Conservation (phyloP, 305 asterid genomes). For the Coffea humblotiana region DNA sequence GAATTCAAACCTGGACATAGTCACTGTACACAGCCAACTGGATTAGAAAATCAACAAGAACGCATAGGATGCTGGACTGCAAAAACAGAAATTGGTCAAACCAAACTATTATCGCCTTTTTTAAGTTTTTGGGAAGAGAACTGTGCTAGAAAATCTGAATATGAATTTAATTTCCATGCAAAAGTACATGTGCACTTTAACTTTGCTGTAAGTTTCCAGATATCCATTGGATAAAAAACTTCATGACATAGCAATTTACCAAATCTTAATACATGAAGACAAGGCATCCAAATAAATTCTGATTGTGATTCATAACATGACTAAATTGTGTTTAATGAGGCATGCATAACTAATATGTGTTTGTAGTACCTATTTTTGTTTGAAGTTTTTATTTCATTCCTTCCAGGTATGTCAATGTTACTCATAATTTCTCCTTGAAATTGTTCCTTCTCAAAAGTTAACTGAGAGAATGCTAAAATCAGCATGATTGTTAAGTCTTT, state of each 20-base stretch:
- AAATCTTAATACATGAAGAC: neutral
- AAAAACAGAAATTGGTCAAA: conserved; percentile 22
- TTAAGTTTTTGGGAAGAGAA: neutral
- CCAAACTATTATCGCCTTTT: neutral
- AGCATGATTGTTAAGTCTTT: neutral
- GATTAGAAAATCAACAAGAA: conserved; percentile 58
- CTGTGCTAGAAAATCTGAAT: neutral
- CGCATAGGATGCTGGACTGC: conserved; percentile 72
- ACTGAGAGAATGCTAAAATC: neutral
- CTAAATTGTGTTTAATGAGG: neutral
- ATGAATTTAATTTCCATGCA: neutral
- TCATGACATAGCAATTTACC: neutral
- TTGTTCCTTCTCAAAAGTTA: neutral
- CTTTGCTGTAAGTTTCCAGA: neutral
- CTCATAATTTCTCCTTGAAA: neutral
- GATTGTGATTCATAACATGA: neutral
- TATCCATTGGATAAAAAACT: neutral
- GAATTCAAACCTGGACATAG: conserved; percentile 64
- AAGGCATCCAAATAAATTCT: neutral
- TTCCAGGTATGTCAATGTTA: neutral
- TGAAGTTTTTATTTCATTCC: neutral
- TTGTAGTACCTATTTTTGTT: neutral
- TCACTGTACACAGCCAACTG: conserved; percentile 61
- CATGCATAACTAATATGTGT: neutral
- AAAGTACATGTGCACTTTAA: neutral